Evolutionary conservation across 2,329 filamentous ascomycete genomes (phyloP).

Genomic region (Talaromyces sp.): DNA sequence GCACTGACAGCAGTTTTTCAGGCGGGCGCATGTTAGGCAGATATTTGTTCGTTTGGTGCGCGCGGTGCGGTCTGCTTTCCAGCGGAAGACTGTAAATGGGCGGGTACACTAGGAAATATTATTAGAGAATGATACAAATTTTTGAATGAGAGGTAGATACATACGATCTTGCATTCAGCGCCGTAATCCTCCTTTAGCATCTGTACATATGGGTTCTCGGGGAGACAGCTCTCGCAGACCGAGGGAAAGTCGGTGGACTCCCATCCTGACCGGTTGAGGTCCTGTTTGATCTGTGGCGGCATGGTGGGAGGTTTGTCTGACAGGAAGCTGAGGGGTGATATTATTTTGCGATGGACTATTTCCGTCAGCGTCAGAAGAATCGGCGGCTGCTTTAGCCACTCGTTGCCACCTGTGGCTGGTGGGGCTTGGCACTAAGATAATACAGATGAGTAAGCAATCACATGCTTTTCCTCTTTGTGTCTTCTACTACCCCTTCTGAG

Average conservation of each 20-base stretch:
- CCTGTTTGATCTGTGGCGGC: constrained; percentile 92
- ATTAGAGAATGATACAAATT: constrained; percentile 4
- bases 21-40: constrained; percentile 89
- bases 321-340: neutral
- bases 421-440: neutral
- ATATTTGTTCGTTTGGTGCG: constrained; percentile 93
- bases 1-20: constrained; percentile 98
- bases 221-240: constrained; percentile 78
- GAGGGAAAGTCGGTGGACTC: constrained; percentile 63
- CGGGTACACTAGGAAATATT: constrained; percentile 63
- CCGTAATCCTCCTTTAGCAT: constrained; percentile 98
- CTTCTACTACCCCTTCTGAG: neutral
- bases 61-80: constrained; percentile 87
- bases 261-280: constrained; percentile 93
- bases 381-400: constrained; percentile 8
- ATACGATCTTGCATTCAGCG: constrained; percentile 69
- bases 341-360: no score
- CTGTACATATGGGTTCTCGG: constrained; percentile 95
- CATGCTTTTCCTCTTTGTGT: neutral
- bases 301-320: constrained; percentile 44
- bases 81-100: constrained; percentile 92
- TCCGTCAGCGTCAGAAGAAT: neutral
- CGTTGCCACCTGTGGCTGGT: constrained; percentile 13
- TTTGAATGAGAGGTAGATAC: constrained; percentile 13
- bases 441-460: constrained; percentile 5